Percentiles rank a stretch among this genome's conserved stretches.
Evolutionary conservation across 2,329 filamentous ascomycete genomes (phyloP).

Genomic region (Ophiostoma quercus): DNA sequence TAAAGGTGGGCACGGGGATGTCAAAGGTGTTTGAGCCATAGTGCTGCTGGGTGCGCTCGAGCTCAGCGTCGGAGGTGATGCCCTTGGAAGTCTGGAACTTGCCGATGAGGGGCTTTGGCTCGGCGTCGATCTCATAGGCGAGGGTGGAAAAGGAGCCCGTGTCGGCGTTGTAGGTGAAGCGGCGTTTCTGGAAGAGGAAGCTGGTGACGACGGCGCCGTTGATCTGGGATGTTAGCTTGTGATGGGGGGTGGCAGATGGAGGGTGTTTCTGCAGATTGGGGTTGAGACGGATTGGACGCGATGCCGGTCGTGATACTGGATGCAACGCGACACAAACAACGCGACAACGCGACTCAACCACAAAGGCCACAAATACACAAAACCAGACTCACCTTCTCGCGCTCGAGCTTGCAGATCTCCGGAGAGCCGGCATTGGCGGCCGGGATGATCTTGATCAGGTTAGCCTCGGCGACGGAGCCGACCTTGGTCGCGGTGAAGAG

Average conservation of each 20-base stretch:
- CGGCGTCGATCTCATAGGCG: slow-evolving; percentile 73
- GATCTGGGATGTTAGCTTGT: slow-evolving; percentile 35
- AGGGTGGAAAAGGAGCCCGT: slow-evolving; percentile 74
- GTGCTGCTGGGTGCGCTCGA: slow-evolving; percentile 77
- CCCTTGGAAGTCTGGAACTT: slow-evolving; percentile 77
- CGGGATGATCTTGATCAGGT: slow-evolving; percentile 89
- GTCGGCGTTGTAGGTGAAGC: slow-evolving; percentile 76
- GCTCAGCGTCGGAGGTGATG: slow-evolving; percentile 65
- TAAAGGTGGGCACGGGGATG: slow-evolving; percentile 92
- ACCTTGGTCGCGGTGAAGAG: slow-evolving; percentile 74
- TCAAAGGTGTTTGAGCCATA: slow-evolving; percentile 97
- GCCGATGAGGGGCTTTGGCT: slow-evolving; percentile 74
- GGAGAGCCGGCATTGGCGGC: slow-evolving; percentile 80
- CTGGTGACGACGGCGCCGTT: slow-evolving; percentile 72
- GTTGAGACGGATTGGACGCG: not conserved
- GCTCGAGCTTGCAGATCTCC: slow-evolving; percentile 78
- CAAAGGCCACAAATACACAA: too few relatives aligned
- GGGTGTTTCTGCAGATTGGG: too few relatives aligned
- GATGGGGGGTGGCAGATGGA: not conserved
- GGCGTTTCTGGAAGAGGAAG: slow-evolving; percentile 96
- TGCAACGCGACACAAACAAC: too few relatives aligned
- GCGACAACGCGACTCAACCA: not conserved
- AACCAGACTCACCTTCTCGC: slow-evolving; percentile 52
- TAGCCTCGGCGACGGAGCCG: slow-evolving; percentile 64
- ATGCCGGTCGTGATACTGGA: not conserved